phyloP scores from a whole-genome alignment of 225 moss, liverwort and hornwort species.

The Marchantia polymorpha region DNA sequence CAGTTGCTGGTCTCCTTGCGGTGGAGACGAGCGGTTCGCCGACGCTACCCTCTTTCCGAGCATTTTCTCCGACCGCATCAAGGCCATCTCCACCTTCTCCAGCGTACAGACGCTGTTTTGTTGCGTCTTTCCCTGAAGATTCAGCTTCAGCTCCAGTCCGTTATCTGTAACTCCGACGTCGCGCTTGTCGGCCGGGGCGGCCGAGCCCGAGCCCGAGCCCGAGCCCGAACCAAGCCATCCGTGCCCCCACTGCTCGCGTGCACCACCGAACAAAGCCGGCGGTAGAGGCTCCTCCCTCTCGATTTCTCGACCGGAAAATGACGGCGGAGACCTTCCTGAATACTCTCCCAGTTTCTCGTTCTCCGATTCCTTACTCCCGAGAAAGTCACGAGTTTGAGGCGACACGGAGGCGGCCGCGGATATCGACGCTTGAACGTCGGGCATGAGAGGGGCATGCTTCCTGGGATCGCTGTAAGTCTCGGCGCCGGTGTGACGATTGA shows the following conservation, averaged over 20 bases:
- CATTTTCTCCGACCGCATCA: conserved; percentile 49
- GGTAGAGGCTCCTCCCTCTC: neutral
- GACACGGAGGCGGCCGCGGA: neutral
- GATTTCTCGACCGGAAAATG: conserved; percentile 13
- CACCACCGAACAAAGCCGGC: neutral
- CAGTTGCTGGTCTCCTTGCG: neutral
- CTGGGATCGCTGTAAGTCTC: conserved; percentile 37
- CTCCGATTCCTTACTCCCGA: conserved; percentile 61
- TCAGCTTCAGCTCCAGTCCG: conserved; percentile 24
- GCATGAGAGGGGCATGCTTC: conserved; percentile 20
- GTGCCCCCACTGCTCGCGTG: conserved; percentile 7
- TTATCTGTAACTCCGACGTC: neutral
- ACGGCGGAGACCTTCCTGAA: neutral
- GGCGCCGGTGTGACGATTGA: conserved; percentile 46
- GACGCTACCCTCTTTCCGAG: conserved; percentile 11
- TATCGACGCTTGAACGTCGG: neutral
- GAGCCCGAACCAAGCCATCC: conserved; percentile 3
- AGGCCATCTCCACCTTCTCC: conserved; percentile 59
- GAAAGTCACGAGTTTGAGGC: conserved; percentile 51
- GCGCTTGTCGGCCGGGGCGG: neutral
- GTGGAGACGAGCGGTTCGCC: neutral
- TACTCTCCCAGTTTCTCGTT: conserved; percentile 22
- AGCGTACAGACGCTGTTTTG: conserved; percentile 56
- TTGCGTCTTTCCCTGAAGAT: conserved; percentile 16
- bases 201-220: neutral